phyloP scores from a whole-genome alignment of 2,329 filamentous ascomycete species.

The Xenosphaeropsis pyriputrescens region DNA sequence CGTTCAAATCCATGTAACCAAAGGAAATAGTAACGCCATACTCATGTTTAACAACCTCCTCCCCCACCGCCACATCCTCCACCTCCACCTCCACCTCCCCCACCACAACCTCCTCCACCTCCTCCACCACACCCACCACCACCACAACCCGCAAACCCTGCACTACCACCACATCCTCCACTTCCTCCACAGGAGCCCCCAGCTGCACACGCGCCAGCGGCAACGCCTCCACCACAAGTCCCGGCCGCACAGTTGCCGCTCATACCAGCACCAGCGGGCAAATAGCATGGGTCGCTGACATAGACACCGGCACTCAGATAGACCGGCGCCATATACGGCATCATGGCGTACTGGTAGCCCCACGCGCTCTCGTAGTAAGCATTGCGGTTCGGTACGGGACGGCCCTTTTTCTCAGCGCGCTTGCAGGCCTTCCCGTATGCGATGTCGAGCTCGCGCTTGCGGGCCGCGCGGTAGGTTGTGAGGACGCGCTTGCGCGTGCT shows the following conservation, averaged over 20 bases:
- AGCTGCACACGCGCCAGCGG: constrained; percentile 25
- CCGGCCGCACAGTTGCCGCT: constrained; percentile 23
- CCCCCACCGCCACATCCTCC: neutral
- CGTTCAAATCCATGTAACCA: neutral
- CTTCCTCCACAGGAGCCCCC: constrained; percentile 24
- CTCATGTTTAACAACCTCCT: neutral
- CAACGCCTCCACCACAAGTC: constrained; percentile 28
- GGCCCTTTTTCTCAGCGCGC: constrained; percentile 33
- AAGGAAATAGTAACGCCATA: neutral
- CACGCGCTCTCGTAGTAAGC: constrained; percentile 27
- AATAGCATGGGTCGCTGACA: constrained; percentile 24
- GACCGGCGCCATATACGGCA: constrained; percentile 28
- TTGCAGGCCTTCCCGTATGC: constrained; percentile 39
- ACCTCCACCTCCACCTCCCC: neutral
- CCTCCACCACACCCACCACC: constrained; percentile 11
- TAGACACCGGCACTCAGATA: constrained; percentile 26
- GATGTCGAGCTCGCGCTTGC: constrained; percentile 28
- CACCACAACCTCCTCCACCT: constrained; percentile 7
- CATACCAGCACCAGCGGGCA: constrained; percentile 19
- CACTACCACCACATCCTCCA: constrained; percentile 24
- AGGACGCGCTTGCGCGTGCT: constrained; percentile 7
- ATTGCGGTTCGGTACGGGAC: constrained; percentile 29
- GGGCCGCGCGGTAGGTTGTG: constrained; percentile 10
- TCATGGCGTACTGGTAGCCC: constrained; percentile 35
- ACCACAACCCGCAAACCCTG: constrained; percentile 14